Evolutionary conservation across 23 red algal genomes (phyloP), one percentile per base, ranked within the genome.

Genomic region (Gracilaria domingensis): DNA sequence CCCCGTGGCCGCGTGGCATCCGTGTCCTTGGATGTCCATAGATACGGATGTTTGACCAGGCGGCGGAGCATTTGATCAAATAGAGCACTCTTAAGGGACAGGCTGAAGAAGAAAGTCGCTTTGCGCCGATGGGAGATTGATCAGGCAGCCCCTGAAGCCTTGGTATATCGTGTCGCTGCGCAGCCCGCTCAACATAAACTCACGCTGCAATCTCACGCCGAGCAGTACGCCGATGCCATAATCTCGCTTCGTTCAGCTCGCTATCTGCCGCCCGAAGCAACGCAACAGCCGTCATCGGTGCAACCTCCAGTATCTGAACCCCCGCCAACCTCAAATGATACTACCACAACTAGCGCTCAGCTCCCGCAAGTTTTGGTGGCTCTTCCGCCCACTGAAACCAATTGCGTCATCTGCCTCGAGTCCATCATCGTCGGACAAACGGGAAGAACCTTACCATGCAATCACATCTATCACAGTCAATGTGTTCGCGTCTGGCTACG

Each of bases 401-500:
- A 58, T 39, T 94, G 91, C 54, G 81, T 85, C 59, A 86, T 94
- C 23, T 94, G 91, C 34, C 48, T 94, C 24, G 91, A 94, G 38
- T 57, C 84, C 54, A 78, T 94, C 53, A 49, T 28, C 8, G 64
- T 94, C 60, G 91, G 81, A 29, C 55, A 61, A 17, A 42, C 37
- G 25, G 40, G 87, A 35, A 64, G 83, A 32, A 24, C 71, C 12
- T 71, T 94, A 23, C 91, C 91, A 8, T 94, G 91, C 73, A 0
- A 50, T 37, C 91, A 94, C 59, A 56, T 94, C 38, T 94, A 77
- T 58, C 91, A 94, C 75, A 60, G 58, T 30, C 74, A 86, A 42
- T 94, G 91, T 51, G 87, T 94, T 80, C 69, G 83, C 47, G 39
- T 86, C 42, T 94, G 91, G 91, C 54, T 94, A 0, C 70, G 82